A percentile compares a stretch with the other conserved stretches of the same genome.
Conservation (phyloP, 306 rosid species). For the Mimosa pudica region DNA sequence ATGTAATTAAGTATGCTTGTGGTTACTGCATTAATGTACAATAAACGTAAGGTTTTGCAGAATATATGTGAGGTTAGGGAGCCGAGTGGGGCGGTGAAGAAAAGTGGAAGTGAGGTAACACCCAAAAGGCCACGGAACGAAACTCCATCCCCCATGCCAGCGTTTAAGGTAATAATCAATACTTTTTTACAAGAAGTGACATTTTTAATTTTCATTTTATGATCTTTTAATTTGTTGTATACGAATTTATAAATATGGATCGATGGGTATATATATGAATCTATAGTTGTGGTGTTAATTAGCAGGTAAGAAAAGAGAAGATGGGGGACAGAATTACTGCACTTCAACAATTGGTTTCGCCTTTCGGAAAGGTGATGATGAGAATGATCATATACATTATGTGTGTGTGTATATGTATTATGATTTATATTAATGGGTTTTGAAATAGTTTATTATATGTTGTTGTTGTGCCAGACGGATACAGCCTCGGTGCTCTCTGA, state of each 20-base stretch:
- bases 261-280: constrained; percentile 48
- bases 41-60: constrained; percentile 49
- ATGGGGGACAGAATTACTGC: constrained; percentile 99
- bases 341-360: constrained; percentile 99
- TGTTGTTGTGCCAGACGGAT: constrained; percentile 78
- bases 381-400: constrained; percentile 40
- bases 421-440: constrained; percentile 20
- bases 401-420: not conserved
- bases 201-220: constrained; percentile 5
- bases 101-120: constrained; percentile 73
- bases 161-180: constrained; percentile 77
- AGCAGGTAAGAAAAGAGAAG: constrained; percentile 95
- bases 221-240: not conserved
- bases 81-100: constrained; percentile 62
- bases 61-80: constrained; percentile 75
- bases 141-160: constrained; percentile 89
- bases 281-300: constrained; percentile 35
- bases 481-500: constrained; percentile 99
- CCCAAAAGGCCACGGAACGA: constrained; percentile 90
- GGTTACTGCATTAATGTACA: not conserved
- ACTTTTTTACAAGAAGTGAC: constrained; percentile 30
- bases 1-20: not conserved
- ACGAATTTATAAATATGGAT: constrained; percentile 17
- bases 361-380: constrained; percentile 97
- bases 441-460: constrained; percentile 18